Evolutionary conservation across 495 filamentous ascomycete genomes (phyloP).

Genomic region (Neurospora sp.): DNA sequence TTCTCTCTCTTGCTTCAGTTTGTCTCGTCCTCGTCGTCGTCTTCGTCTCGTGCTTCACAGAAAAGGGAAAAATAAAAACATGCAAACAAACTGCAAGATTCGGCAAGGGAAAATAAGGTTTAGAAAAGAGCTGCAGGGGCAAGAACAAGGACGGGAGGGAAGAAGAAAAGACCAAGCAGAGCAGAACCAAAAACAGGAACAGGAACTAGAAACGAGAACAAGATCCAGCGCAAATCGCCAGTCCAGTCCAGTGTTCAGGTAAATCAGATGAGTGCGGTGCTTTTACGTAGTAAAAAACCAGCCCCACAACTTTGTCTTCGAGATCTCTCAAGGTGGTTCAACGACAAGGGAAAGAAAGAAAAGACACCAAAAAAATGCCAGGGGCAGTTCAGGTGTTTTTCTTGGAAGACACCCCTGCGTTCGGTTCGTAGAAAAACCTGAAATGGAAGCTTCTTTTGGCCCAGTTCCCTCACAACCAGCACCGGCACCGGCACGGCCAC

Average conservation of each 20-base stretch:
- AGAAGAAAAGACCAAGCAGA: conserved; percentile 1
- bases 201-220: not conserved
- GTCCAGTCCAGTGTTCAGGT: not conserved
- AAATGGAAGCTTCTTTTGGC: not conserved
- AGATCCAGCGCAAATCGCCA: not conserved
- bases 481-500: not conserved
- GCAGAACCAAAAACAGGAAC: not conserved
- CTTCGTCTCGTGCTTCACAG: not conserved
- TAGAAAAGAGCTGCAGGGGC: not conserved
- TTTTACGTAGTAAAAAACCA: too few species aligned
- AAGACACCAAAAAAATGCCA: not conserved
- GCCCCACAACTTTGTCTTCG: too few species aligned
- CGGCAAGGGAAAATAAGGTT: not conserved
- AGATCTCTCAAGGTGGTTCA: not conserved
- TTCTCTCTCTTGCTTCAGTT: not conserved
- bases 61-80: not conserved
- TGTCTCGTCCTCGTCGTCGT: not conserved
- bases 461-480: not conserved
- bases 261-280: not conserved
- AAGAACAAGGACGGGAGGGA: not conserved
- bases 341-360: not conserved
- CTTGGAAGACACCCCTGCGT: not conserved
- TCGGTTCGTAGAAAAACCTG: not conserved
- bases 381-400: not conserved
- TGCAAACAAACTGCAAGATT: not conserved